phyloP scores from a whole-genome alignment of 805 yeast genomes.

The Yarrowia sp. region DNA sequence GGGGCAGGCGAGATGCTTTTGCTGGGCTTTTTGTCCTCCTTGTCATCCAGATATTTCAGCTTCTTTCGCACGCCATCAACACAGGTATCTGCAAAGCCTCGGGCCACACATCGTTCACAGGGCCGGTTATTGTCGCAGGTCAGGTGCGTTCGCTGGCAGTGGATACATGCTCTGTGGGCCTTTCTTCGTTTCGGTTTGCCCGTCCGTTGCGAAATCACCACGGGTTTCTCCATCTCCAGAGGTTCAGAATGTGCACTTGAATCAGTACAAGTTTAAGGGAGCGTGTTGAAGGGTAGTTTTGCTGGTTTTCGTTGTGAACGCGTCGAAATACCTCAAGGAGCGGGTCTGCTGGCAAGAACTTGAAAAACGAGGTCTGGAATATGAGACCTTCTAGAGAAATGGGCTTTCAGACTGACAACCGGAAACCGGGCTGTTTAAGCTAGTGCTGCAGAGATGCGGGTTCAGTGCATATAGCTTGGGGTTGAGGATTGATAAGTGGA shows the following conservation, averaged over 20 bases:
- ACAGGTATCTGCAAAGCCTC: constrained; percentile 74
- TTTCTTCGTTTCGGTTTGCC: constrained; percentile 61
- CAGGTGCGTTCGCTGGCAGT: constrained; percentile 90
- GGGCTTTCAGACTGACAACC: constrained; percentile 15
- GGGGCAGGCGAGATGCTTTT: constrained; percentile 11
- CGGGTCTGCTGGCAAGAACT: no score
- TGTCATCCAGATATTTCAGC: constrained; percentile 75
- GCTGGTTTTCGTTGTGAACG: no score
- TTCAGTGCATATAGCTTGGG: constrained; percentile 37
- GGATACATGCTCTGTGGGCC: constrained; percentile 85
- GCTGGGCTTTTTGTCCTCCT: constrained; percentile 30
- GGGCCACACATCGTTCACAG: constrained; percentile 75
- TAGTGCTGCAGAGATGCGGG: constrained; percentile 38
- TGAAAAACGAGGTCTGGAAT: not conserved
- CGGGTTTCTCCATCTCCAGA: constrained; percentile 26
- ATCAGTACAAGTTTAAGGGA: no score
- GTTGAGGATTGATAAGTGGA: constrained; percentile 19
- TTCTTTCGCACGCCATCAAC: constrained; percentile 89
- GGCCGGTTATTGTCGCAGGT: constrained; percentile 88
- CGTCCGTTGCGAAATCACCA: constrained; percentile 47
- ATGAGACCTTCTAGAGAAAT: constrained; percentile 12
- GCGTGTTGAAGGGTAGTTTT: no score
- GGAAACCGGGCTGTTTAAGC: constrained; percentile 37
- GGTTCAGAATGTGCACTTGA: not conserved
- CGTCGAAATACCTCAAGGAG: no score